These are phyloP conservation scores for Mycena albidolilacea DNA, from an alignment of 768 basidiomycete species.

Conservation along the genomic window DNA sequence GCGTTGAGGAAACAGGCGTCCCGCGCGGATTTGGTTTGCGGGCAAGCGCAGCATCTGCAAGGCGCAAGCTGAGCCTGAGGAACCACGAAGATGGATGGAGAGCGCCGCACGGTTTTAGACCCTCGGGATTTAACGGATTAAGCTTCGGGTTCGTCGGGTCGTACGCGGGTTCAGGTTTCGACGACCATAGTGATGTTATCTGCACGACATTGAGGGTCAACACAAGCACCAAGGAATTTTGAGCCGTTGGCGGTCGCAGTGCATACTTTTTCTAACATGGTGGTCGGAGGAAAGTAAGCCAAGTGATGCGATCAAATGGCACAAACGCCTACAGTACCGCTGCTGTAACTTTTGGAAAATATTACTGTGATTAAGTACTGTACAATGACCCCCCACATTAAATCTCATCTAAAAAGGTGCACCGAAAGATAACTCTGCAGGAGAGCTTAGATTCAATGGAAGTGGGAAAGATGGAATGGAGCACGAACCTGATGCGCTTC, in stretches of 20 bases:
- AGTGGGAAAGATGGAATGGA: background rate
- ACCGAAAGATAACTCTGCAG: background rate
- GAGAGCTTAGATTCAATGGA: background rate
- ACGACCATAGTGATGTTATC: conserved; percentile 73
- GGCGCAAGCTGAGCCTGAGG: background rate
- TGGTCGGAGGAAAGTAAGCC: too few relatives aligned
- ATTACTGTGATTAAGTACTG: too few relatives aligned
- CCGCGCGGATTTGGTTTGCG: conserved; percentile 90
- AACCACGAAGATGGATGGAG: background rate
- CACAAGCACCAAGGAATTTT: background rate
- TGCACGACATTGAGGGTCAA: conserved; percentile 38
- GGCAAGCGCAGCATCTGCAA: conserved; percentile 94
- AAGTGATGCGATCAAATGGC: background rate
- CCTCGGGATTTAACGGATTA: conserved; percentile 94
- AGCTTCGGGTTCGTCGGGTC: conserved; percentile 83
- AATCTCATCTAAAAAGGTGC: background rate
- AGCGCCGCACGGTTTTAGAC: conserved; percentile 90
- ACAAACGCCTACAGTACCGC: too few relatives aligned
- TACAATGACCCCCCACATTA: background rate
- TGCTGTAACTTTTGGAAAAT: too few relatives aligned
- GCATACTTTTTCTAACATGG: conserved; percentile 38
- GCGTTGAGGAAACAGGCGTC: conserved; percentile 94
- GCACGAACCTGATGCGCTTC: background rate
- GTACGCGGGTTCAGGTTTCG: conserved; percentile 57
- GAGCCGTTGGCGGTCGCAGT: background rate